phyloP scores from a whole-genome alignment of 805 yeast species.

The Ogataea populi-albae region DNA sequence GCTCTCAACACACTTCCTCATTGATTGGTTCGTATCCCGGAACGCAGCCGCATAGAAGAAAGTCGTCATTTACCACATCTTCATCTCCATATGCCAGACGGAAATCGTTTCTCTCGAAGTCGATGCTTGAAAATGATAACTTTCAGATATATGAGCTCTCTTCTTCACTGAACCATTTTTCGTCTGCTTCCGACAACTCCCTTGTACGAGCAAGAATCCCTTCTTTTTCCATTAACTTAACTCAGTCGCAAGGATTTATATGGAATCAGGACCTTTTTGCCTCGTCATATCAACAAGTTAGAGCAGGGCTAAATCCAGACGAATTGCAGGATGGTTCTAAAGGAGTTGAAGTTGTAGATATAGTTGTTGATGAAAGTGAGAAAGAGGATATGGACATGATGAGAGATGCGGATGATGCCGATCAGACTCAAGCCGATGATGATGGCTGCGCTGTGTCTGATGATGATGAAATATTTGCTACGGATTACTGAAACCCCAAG shows the following conservation, averaged over 20 bases:
- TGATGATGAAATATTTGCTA: conserved; percentile 15
- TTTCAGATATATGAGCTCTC: conserved; percentile 49
- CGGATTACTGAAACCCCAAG: conserved; percentile 12
- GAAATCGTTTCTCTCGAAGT: conserved; percentile 52
- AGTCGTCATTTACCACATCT: conserved; percentile 34
- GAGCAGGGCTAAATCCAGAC: conserved; percentile 33
- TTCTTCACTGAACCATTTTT: conserved; percentile 22
- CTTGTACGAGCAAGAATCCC: conserved; percentile 25
- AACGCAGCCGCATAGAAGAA: conserved; percentile 22
- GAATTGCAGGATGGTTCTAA: conserved; percentile 20
- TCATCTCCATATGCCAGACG: conserved; percentile 56
- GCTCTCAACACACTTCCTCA: too few relatives aligned
- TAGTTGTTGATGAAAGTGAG: conserved; percentile 18
- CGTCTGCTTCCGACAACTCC: conserved; percentile 8
- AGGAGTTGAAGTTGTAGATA: conserved; percentile 26
- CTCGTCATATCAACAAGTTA: conserved; percentile 59
- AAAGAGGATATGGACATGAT: conserved; percentile 11
- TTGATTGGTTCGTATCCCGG: too few relatives aligned
- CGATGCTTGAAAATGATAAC: conserved; percentile 57
- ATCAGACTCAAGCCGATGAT: background rate
- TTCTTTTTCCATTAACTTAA: conserved; percentile 43
- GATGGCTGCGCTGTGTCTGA: conserved; percentile 6
- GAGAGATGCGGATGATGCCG: conserved; percentile 1
- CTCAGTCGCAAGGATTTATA: conserved; percentile 68
- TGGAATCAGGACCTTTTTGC: conserved; percentile 81